Conservation (phyloP, 768 basidiomycete species). For the Trametes cinnabarina region DNA sequence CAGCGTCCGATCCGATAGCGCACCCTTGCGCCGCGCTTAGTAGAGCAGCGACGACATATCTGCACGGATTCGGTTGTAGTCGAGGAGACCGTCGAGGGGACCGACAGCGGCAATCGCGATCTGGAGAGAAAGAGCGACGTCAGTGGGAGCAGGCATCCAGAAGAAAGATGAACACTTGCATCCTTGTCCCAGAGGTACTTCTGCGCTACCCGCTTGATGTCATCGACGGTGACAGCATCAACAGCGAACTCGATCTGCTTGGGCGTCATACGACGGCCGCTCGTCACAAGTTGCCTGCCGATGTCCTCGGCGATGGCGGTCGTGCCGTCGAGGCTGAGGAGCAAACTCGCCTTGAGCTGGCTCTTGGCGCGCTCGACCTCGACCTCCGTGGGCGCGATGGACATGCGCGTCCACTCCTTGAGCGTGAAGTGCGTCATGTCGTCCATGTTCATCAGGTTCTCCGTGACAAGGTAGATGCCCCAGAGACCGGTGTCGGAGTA, state of each 20-base stretch:
- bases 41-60: slow-evolving; percentile 81
- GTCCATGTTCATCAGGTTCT: slow-evolving; percentile 92
- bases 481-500: slow-evolving; percentile 99
- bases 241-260: slow-evolving; percentile 92
- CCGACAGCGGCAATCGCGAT: slow-evolving; percentile 88
- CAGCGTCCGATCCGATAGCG: slow-evolving; percentile 10
- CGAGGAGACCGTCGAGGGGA: slow-evolving; percentile 85
- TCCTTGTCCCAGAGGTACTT: slow-evolving; percentile 98
- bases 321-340: slow-evolving; percentile 91
- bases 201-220: slow-evolving; percentile 92
- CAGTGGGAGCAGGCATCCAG: background rate
- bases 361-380: slow-evolving; percentile 98
- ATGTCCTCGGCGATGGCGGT: slow-evolving; percentile 98
- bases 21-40: slow-evolving; percentile 34
- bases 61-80: slow-evolving; percentile 87
- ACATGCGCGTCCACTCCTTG: slow-evolving; percentile 95
- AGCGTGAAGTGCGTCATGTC: slow-evolving; percentile 93
- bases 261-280: slow-evolving; percentile 85
- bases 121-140: slow-evolving; percentile 35
- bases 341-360: slow-evolving; percentile 92
- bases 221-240: slow-evolving; percentile 81
- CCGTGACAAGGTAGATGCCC: slow-evolving; percentile 96
- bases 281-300: slow-evolving; percentile 95
- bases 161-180: slow-evolving; percentile 43
- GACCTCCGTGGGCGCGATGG: slow-evolving; percentile 72